phyloP scores from a whole-genome alignment of 1,139 yeast species.

The Pichia sp. region DNA sequence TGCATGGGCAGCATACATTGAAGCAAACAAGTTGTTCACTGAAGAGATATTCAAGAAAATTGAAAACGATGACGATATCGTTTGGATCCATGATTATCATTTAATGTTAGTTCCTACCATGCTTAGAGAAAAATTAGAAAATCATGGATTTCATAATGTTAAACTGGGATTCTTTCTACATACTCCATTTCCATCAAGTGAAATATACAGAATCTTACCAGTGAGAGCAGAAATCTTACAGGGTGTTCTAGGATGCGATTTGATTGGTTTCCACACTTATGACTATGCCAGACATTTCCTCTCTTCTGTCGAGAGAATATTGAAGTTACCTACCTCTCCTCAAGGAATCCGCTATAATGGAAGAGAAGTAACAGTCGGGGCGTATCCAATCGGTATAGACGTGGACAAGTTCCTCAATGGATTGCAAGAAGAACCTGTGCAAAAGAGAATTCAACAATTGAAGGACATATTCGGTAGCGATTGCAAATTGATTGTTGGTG shows the following conservation, averaged over 20 bases:
- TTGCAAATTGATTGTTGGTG: conserved; percentile 89
- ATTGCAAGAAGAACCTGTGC: conserved; percentile 59
- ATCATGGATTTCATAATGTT: conserved; percentile 45
- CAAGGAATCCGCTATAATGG: conserved; percentile 85
- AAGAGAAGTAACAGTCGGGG: conserved; percentile 82
- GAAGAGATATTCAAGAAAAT: conserved; percentile 67
- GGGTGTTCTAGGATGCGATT: conserved; percentile 92
- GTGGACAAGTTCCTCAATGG: conserved; percentile 90
- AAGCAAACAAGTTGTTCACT: conserved; percentile 87
- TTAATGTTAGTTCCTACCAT: conserved; percentile 92
- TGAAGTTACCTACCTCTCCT: conserved; percentile 82
- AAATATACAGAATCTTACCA: conserved; percentile 92
- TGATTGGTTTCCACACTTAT: conserved; percentile 98
- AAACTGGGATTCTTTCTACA: conserved; percentile 92
- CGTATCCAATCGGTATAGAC: conserved; percentile 98
- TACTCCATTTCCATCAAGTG: conserved; percentile 98
- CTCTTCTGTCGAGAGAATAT: conserved; percentile 84
- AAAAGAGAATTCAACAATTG: conserved; percentile 61
- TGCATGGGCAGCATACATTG: conserved; percentile 98
- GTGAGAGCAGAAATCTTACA: conserved; percentile 89
- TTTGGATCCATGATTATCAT: conserved; percentile 93
- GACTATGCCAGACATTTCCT: conserved; percentile 98
- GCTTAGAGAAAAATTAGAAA: conserved; percentile 65
- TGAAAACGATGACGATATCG: conserved; percentile 72
- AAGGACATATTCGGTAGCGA: conserved; percentile 62